A percentile compares a stretch with the other conserved stretches of the same genome.
These are phyloP conservation scores for Cyberlindnera euphorbiae DNA, from an alignment of 805 yeast species.

Conservation along the genomic window DNA sequence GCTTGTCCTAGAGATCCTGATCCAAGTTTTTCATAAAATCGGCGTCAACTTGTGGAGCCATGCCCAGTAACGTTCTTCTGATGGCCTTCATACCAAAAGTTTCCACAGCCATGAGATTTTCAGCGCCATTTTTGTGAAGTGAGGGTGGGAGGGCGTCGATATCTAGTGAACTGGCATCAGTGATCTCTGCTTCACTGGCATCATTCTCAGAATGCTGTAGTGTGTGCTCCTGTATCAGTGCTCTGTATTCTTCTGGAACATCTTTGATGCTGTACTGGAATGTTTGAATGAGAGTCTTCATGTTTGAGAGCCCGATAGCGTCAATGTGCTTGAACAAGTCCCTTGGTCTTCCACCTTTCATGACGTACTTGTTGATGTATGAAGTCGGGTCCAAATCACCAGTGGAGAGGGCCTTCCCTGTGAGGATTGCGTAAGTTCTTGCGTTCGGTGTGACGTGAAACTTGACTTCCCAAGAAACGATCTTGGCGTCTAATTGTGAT, in stretches of 20 bases:
- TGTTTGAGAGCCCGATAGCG: slow-evolving; percentile 43
- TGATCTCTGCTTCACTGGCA: too few species aligned
- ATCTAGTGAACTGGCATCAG: too few species aligned
- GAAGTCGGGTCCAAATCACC: slow-evolving; percentile 18
- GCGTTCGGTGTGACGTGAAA: slow-evolving; percentile 42
- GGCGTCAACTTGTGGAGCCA: slow-evolving; percentile 30
- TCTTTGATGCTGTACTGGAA: slow-evolving; percentile 18
- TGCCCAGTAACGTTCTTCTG: slow-evolving; percentile 63
- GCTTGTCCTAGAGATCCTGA: slow-evolving; percentile 30
- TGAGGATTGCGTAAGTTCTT: slow-evolving; percentile 55
- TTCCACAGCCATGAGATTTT: slow-evolving; percentile 58
- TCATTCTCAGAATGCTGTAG: too few species aligned
- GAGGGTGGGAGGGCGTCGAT: slow-evolving; percentile 30
- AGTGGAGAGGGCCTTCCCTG: slow-evolving; percentile 27
- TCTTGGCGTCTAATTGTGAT: slow-evolving; percentile 39
- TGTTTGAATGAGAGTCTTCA: slow-evolving; percentile 27
- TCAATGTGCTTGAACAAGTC: slow-evolving; percentile 35
- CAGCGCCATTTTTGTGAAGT: slow-evolving; percentile 47
- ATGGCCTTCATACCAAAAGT: slow-evolving; percentile 76
- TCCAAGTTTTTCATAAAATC: slow-evolving; percentile 29
- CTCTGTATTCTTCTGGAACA: slow-evolving; percentile 33
- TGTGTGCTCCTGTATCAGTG: slow-evolving; percentile 20
- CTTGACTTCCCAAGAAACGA: slow-evolving; percentile 28
- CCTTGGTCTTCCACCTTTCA: slow-evolving; percentile 24
- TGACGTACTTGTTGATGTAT: slow-evolving; percentile 25